Evolutionary conservation across 2,329 filamentous ascomycete species (phyloP), one percentile per base, ranked within the genome.

Genomic region (Penicillium sp.): DNA sequence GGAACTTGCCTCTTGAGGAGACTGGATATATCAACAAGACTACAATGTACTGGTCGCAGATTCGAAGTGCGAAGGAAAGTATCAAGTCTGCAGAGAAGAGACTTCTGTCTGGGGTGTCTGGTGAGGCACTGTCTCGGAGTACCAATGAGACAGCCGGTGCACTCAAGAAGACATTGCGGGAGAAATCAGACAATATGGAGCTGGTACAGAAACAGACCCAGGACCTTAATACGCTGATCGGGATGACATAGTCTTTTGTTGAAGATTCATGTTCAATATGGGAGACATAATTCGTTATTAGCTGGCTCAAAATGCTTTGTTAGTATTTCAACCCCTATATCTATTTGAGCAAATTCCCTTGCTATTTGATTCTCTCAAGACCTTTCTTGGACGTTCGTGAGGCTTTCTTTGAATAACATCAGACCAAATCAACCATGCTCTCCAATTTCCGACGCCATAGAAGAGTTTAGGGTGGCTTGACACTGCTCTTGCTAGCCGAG

Each of bases 1-100:
- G 62, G 65, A 61, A 65, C 36, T 22, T 67, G 7, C 60, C 60
- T 14, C 46, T 68, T 9, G 45, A 62, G 8, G 55, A 70, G 22
- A 68, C 67, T 6, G 56, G 51, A 11, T 67, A 67, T 46, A 28
- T 53, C 12, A 50, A 55, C 2, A 48, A 61, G 33, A 64, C 63
- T 1, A 45, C 26, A 4, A 50, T 44, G 12, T 71, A 67, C 37
- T 70, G 67, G 67, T 42, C 51, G 0, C 58, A 55, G 43, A 47
- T 53, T 1, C 43, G 50, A 14, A 26, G 22, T 41, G 50, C 43
- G n/a, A 53, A 47, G 36, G 36, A 53, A n/a, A 42, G 28, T 17
- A 28, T 48, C 28, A 31, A 48, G 16, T 35, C n/a, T 7, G n/a
- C n/a, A 8, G 50, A 53, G 30, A 47, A 53, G 36, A 41, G 28